Evolutionary conservation across 192 early-diverging fungal species (phyloP), one percentile per base, ranked within the genome.

Genomic region (Cetraspora pellucida): DNA sequence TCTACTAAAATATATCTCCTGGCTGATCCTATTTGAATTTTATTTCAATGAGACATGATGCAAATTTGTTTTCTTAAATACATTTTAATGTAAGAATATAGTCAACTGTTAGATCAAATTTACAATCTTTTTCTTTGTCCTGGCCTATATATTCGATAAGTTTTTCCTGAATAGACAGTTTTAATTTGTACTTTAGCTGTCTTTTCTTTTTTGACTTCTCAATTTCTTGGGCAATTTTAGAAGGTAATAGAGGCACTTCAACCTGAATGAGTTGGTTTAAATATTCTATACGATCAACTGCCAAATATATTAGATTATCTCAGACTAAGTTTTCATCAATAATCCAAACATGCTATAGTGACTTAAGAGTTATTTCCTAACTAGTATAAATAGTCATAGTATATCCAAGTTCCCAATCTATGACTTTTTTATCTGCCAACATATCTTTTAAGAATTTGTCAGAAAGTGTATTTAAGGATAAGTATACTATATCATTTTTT

Each of bases 401-500:
- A 59, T 74, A 74, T 45, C 21, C 43, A 44, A 60, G 57, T 16
- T 74, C 72, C 72, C 57, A 74, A 46, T 74, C 72, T 25, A 74
- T 17, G 1, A 60, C n/a, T 60, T 74, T 74, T 74, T 74, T 17
- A 14, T 74, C 23, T 21, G 28, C 31, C 25, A 59, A 74, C 25
- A 74, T 74, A 44, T 74, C 72, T 74, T 60, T 46, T 74, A 71
- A 28, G 27, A 71, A 71, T 52, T 31, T 71, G 9, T 60, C 57
- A 74, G 57, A 49, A 7, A 74, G 44, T 46, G 72, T 44, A 74
- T 74, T 74, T 49, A 74, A 74, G 1, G 55, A 19, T 17, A 74
- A 45, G 25, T 74, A 43, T 74, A 59, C 37, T 74, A 74, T 74
- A 74, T 74, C 37, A 74, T 74, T 74, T 70, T 70, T 74, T 74